Conservation (phyloP, 1,284 basidiomycete species). For the Fistulina hepatica region DNA sequence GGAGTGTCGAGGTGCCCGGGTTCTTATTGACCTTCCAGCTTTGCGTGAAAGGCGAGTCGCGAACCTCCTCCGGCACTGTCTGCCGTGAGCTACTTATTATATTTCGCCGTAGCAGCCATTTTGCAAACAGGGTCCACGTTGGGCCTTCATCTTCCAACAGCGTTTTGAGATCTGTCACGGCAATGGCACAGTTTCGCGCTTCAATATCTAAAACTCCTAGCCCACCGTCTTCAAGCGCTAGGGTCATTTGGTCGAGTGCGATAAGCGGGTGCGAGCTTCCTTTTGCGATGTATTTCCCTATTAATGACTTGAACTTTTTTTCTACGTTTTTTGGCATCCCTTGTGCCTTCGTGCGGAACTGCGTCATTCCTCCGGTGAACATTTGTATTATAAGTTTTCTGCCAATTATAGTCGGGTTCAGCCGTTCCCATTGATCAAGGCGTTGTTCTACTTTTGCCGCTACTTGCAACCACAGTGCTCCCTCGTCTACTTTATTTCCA, state of each 20-base stretch:
- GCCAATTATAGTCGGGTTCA: slow-evolving; percentile 13
- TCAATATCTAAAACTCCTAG: slow-evolving; percentile 10
- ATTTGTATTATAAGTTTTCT: slow-evolving; percentile 13
- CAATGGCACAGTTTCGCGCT: slow-evolving; percentile 12
- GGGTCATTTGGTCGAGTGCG: slow-evolving; percentile 2
- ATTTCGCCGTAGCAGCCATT: slow-evolving; percentile 15
- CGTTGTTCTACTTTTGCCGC: slow-evolving; percentile 12
- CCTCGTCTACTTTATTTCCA: slow-evolving; percentile 12
- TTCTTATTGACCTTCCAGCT: slow-evolving; percentile 5
- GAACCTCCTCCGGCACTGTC: not conserved
- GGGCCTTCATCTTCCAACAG: slow-evolving; percentile 14
- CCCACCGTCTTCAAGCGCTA: slow-evolving; percentile 7
- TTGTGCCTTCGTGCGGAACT: slow-evolving; percentile 15
- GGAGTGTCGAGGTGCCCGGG: no score
- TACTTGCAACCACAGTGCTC: slow-evolving; percentile 10
- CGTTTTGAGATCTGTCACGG: slow-evolving; percentile 11
- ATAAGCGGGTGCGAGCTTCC: slow-evolving; percentile 5
- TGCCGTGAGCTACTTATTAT: not conserved
- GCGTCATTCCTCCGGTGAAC: slow-evolving; percentile 11
- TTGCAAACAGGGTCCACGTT: no score
- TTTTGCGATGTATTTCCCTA: slow-evolving; percentile 3
- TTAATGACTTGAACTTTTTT: not conserved
- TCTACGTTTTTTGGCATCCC: slow-evolving; percentile 17
- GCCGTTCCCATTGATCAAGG: slow-evolving; percentile 11
- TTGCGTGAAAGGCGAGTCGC: not conserved